These are phyloP conservation scores for Sherardia arvensis DNA, from an alignment of 257 asterid species.

Conservation along the genomic window DNA sequence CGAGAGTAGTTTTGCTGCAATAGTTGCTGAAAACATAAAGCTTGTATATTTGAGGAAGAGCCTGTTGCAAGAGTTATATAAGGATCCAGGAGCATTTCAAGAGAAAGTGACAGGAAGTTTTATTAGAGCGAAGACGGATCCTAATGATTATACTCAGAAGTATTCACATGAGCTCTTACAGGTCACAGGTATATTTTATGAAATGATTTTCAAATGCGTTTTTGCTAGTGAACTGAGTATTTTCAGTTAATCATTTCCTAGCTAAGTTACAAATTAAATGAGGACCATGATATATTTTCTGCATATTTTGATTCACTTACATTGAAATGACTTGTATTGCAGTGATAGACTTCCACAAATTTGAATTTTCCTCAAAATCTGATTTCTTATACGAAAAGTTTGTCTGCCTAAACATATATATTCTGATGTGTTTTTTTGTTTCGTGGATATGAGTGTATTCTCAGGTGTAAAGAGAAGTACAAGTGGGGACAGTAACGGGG, in stretches of 20 bases:
- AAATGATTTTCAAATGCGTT: background rate
- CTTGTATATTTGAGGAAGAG: conserved; percentile 69
- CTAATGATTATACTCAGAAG: conserved; percentile 29
- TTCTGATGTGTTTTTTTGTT: background rate
- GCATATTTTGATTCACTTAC: background rate
- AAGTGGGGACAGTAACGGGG: conserved; percentile 20
- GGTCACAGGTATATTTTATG: conserved; percentile 53
- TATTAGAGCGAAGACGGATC: conserved; percentile 47
- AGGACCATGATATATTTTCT: background rate
- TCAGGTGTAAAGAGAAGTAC: conserved; percentile 39
- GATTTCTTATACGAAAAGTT: background rate
- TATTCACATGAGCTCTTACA: conserved; percentile 50
- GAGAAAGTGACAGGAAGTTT: conserved; percentile 67
- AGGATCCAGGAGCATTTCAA: conserved; percentile 50
- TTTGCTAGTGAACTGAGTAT: background rate
- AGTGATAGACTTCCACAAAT: background rate
- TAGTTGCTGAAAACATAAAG: conserved; percentile 54
- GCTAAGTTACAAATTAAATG: background rate
- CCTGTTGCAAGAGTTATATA: conserved; percentile 40
- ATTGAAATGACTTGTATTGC: background rate
- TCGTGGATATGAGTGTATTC: conserved; percentile 4
- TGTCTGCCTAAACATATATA: background rate
- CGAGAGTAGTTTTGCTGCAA: conserved; percentile 42
- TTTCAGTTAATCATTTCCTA: background rate
- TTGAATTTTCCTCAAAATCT: background rate